Evolutionary conservation across 1,139 yeast species (phyloP), one percentile per base, ranked within the genome.

Genomic region (Saccharomycopsis hybrid): DNA sequence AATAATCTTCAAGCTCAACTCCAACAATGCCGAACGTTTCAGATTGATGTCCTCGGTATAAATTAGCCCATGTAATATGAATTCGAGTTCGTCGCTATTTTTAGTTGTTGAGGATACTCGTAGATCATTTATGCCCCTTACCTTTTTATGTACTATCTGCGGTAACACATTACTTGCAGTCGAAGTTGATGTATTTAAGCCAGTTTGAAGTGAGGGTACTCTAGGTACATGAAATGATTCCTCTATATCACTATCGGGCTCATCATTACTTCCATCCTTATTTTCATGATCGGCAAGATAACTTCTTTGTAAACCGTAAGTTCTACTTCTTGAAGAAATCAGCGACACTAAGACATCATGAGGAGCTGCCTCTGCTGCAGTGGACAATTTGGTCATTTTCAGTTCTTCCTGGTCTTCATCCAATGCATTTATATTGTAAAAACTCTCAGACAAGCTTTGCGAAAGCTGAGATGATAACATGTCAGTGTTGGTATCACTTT

Each of bases 1-100:
- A 40, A 8, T 9, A 51, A 51, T 32, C 36, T 43, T 43, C 25
- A 39, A 25, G 27, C 50, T 30, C 33, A 52, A 37, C 13, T 52
- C 54, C n/a, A 52, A 27, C 24, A 46, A n/a, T 3, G 47, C 33
- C 3, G 53, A 36, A 25, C 54, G 36, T n/a, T 35, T 30, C 25
- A 47, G 4, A 31, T 49, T 37, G 5, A 52, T n/a, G 30, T 43
- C 39, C 5, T 44, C 28, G 5, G 39, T n/a, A n/a, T 38, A 38
- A n/a, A 18, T n/a, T 4, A 50, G 9, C 29, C 39, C 50, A 3
- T 40, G 46, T 11, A 46, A 18, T 9, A 47, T 24, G 36, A 47
- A 39, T 9, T 45, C 13, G 28, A 41, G 29, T 11, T 29, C 41
- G 11, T 47, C 41, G 7, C 13, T 13, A 11, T 7, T 4, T n/a